These are phyloP conservation scores for Erythrobasidium hasegawianum DNA, from an alignment of 1,284 basidiomycete genomes.

Conservation along the genomic window DNA sequence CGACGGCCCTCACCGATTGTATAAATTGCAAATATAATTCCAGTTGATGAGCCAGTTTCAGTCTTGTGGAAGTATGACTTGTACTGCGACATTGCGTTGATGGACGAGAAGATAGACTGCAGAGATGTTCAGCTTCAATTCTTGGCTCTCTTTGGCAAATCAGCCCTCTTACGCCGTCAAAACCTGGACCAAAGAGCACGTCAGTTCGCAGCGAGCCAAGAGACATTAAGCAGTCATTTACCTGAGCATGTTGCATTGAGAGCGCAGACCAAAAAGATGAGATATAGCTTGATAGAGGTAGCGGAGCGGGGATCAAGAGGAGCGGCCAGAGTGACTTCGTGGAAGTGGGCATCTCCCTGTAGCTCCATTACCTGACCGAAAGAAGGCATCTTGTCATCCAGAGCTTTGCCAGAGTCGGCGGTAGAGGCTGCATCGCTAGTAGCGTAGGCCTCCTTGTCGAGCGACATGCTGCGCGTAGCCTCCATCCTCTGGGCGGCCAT, in stretches of 20 bases:
- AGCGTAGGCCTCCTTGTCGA: slow-evolving; percentile 21
- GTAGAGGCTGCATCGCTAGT: background rate
- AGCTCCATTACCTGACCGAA: background rate
- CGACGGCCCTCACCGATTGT: background rate
- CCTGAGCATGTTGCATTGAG: slow-evolving; percentile 2
- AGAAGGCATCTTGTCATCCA: background rate
- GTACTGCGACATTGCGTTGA: slow-evolving; percentile 1
- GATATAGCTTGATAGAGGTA: background rate
- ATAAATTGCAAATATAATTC: slow-evolving; percentile 1
- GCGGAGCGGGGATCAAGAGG: background rate
- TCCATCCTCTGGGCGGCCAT: background rate
- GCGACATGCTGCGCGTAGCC: slow-evolving; percentile 1
- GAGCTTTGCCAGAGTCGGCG: slow-evolving; percentile 14
- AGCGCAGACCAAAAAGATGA: slow-evolving; percentile 3
- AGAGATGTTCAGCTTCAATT: background rate
- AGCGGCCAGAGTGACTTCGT: background rate
- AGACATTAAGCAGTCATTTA: background rate
- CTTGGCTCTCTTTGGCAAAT: no score
- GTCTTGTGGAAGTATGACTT: slow-evolving; percentile 1
- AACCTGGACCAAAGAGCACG: background rate
- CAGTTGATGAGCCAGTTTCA: background rate
- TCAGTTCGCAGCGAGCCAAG: background rate
- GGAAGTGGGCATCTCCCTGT: background rate
- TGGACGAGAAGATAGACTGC: slow-evolving; percentile 3
- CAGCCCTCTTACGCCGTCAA: background rate